Evolutionary conservation across 2,329 filamentous ascomycete species (phyloP), one percentile per base, ranked within the genome.

Genomic region (Clarireedia hainanense): DNA sequence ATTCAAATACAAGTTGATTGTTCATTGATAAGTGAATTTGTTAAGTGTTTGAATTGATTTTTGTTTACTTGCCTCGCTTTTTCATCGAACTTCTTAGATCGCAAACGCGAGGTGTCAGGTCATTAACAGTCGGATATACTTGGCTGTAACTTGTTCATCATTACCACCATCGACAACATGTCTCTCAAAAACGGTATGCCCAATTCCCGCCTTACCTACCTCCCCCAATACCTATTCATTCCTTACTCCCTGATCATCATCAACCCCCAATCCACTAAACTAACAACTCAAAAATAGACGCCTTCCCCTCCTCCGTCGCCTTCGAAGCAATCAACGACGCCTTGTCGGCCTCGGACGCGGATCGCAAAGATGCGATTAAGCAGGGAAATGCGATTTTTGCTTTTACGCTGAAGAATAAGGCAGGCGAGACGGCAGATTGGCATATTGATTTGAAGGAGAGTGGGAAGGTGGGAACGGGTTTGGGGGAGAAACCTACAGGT

Each of bases 361-460:
- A 90, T 67, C 85, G 85, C 74, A 87, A 95, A 76, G 85, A 91
- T 63, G 91, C 92, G 64, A 86, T 97, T 73, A 92, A 95, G 75
- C 84, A 90, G 70, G 92, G 85, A 69, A 86, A 86, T 67, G 90
- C 88, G 59, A 78, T 97, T 71, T 96, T 95, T 72, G 86, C 86
- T 59, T 97, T 99, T 76, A 90, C 83, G 54, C 78, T 99, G 63
- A 97, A 95, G 80, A 99, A 99, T 80, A 73, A 77, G 57, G 79
- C 79, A 24, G 90, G 89, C 66, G 82, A 91, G 72, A 85, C 84
- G 57, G 84, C 89, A 68, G 88, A 83, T 75, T 99, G 94, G 94
- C 83, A 95, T 76, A 89, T 99, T 65, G 94, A 99, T 72, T 83
- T 99, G 60, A 96, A 96, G 80, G 81, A 95, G 68, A 87, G 85